Evolutionary conservation across 176 grass and related monocot species (phyloP), one percentile per base, ranked within the genome.

Genomic region (Carex parvula): DNA sequence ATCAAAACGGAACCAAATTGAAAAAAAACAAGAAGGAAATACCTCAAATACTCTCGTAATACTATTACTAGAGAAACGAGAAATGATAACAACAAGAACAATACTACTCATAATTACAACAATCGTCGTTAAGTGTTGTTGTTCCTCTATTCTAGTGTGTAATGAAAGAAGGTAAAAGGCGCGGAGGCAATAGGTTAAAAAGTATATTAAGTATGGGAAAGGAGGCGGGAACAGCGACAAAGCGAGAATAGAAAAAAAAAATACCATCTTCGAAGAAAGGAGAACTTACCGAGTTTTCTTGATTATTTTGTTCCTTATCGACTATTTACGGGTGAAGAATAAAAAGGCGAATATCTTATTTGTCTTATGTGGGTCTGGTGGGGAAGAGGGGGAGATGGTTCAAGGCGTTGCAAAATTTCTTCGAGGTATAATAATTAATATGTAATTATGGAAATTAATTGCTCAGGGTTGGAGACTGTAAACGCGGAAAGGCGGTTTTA

Each of bases 401-500:
- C 26, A 26, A 81, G 80, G 80, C 80, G 80, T 83, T 83, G 62
- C 80, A 68, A 33, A 52, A 2, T 53, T 62, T 42, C 53, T 68
- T 83, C 5, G 26, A 67, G 61, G 62, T 41, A 32, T 52, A 62
- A 53, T 83, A 54, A 83, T 81, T 82, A 82, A 66, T n/a, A 39
- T 37, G 55, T 82, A 82, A 81, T 83, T 83, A 83, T 65, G 80
- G 61, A 18, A 54, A 83, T 83, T 68, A 83, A 83, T 83, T 83
- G 50, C 72, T 52, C 20, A 65, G 41, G 13, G n/a, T 14, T 55
- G 21, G 48, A 30, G 22, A 11, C 71, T 30, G 48, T 56, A 81
- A 64, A 22, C 6, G 0, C 1, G 3, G 5, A 22, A 13, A 62
- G 39, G 59, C 56, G 60, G 79, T 80, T 70, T 41, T 57, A 18